Conservation (phyloP, 2,329 filamentous ascomycete genomes). For the Colletotrichum horii region DNA sequence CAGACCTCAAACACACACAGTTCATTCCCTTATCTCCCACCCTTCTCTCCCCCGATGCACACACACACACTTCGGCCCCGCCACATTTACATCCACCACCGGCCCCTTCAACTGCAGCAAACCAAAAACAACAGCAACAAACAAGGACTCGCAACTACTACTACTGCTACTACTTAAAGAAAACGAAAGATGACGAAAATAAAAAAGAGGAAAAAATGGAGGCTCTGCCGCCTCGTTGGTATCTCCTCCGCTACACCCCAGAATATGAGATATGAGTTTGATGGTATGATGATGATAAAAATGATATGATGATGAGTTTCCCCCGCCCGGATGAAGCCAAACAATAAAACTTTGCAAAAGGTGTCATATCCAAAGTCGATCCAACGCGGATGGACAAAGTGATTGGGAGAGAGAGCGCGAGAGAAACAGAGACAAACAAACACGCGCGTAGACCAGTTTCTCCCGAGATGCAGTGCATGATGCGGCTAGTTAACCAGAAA, state of each 20-base stretch:
- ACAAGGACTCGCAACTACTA: neutral
- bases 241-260: conserved; percentile 18
- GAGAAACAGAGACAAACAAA: neutral
- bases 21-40: too few relatives aligned
- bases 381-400: neutral
- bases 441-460: neutral
- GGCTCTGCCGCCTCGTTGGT: neutral
- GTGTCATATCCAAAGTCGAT: neutral
- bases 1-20: neutral
- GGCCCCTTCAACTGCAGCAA: neutral
- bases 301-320: neutral
- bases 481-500: neutral
- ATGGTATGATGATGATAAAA: neutral
- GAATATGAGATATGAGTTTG: neutral
- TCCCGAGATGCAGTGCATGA: conserved; percentile 15
- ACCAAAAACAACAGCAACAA: neutral
- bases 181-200: neutral
- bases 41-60: neutral
- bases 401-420: neutral
- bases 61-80: neutral
- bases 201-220: neutral
- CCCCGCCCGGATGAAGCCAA: neutral
- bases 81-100: neutral
- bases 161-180: too few relatives aligned
- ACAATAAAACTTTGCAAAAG: neutral